Percentiles rank a stretch among this genome's conserved stretches.
Evolutionary conservation across 2,329 filamentous ascomycete genomes (phyloP).

Genomic region (Metarhizium anisopliae): DNA sequence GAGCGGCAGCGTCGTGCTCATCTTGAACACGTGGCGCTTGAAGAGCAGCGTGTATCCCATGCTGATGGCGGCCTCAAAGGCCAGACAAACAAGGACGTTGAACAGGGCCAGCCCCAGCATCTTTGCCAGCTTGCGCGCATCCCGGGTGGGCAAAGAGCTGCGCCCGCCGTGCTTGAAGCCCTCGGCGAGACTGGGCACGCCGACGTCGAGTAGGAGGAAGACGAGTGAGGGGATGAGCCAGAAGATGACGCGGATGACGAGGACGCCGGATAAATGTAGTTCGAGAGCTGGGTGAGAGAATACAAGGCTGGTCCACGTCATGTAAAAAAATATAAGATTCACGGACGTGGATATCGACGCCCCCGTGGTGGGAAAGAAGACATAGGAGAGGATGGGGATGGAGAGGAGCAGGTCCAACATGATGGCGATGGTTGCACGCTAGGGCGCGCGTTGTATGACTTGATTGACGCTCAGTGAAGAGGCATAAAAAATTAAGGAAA

Average conservation of each 20-base stretch:
- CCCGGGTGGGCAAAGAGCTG: slow-evolving; percentile 37
- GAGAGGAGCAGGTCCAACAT: slow-evolving; percentile 60
- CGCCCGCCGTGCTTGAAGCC: slow-evolving; percentile 59
- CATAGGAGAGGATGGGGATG: slow-evolving; percentile 61
- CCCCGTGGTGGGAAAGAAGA: slow-evolving; percentile 46
- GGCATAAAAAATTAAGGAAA: no score
- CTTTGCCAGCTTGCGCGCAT: slow-evolving; percentile 22
- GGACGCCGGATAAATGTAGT: slow-evolving; percentile 64
- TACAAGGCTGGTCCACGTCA: slow-evolving; percentile 81
- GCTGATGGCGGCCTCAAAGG: slow-evolving; percentile 33
- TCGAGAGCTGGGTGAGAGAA: slow-evolving; percentile 65
- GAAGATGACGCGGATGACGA: slow-evolving; percentile 58
- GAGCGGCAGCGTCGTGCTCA: slow-evolving; percentile 39
- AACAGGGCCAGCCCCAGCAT: slow-evolving; percentile 32
- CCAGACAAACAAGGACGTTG: slow-evolving; percentile 36
- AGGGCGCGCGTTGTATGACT: no score
- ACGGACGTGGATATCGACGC: slow-evolving; percentile 69
- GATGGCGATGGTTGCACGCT: background rate
- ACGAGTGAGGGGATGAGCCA: slow-evolving; percentile 65
- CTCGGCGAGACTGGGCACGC: slow-evolving; percentile 59
- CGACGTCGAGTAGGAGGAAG: slow-evolving; percentile 64
- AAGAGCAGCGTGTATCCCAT: slow-evolving; percentile 25
- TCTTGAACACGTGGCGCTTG: slow-evolving; percentile 34
- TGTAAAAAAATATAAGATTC: slow-evolving; percentile 81
- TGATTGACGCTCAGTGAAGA: no score